These are phyloP conservation scores for Neofusicoccum ribis DNA, from an alignment of 2,329 filamentous ascomycete species.

Conservation along the genomic window DNA sequence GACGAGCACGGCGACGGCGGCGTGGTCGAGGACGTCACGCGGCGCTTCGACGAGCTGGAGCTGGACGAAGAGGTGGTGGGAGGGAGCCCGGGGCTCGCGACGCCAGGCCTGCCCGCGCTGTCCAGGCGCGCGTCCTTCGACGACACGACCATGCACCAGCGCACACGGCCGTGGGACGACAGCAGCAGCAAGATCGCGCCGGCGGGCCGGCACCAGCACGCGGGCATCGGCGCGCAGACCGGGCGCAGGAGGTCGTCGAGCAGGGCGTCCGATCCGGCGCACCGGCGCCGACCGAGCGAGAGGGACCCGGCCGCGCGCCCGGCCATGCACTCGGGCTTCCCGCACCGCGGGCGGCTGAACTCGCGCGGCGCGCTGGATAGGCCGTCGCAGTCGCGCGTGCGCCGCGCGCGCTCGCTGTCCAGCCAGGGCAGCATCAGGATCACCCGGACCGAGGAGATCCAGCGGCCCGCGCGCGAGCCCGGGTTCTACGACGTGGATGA, in stretches of 20 bases:
- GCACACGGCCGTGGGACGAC: constrained; percentile 45
- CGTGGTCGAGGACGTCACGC: constrained; percentile 34
- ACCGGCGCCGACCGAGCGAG: neutral
- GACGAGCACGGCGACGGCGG: constrained; percentile 43
- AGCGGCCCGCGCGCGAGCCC: neutral
- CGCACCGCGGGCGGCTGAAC: constrained; percentile 10
- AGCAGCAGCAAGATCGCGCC: constrained; percentile 23
- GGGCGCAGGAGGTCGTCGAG: constrained; percentile 25
- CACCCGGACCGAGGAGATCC: constrained; percentile 23
- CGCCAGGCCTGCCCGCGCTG: neutral
- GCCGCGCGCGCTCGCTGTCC: constrained; percentile 34
- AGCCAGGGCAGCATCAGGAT: constrained; percentile 39
- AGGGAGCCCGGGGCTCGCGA: neutral
- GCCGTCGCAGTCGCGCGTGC: neutral
- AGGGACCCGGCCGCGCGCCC: neutral
- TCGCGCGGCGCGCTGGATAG: neutral
- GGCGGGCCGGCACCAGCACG: neutral
- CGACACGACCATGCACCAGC: constrained; percentile 41
- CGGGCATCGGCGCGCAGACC: neutral
- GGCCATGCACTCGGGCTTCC: constrained; percentile 14
- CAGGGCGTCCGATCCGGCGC: constrained; percentile 23
- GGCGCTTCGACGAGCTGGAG: constrained; percentile 31
- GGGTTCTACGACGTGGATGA: constrained; percentile 14
- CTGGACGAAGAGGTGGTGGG: neutral
- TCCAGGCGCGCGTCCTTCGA: constrained; percentile 57